These are phyloP conservation scores for Sporopachydermia lactativora DNA, from an alignment of 805 yeast species.

Conservation along the genomic window DNA sequence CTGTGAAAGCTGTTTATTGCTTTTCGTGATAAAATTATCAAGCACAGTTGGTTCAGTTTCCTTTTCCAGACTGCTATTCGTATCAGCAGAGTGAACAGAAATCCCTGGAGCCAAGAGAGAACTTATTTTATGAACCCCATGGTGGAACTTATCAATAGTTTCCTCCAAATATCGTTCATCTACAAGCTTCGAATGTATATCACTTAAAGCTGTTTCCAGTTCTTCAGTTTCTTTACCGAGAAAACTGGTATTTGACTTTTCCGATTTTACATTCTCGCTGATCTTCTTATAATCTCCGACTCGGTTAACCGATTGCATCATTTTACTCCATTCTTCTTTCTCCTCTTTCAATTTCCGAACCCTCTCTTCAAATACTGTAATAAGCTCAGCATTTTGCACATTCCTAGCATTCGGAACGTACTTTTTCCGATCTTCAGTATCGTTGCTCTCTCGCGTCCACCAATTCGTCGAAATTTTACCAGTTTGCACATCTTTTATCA, in stretches of 20 bases:
- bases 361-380: not conserved
- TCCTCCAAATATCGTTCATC: not conserved
- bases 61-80: not conserved
- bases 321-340: not conserved
- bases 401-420: not conserved
- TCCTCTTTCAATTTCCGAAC: not conserved
- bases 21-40: not conserved
- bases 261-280: not conserved
- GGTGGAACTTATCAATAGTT: not conserved
- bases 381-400: not conserved
- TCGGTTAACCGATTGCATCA: not conserved
- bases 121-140: not conserved
- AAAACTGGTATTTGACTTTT: not conserved
- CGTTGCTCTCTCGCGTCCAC: slow-evolving; percentile 40
- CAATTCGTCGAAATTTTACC: slow-evolving; percentile 55
- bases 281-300: not conserved
- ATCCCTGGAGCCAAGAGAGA: not conserved
- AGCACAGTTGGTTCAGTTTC: not conserved
- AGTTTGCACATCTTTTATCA: slow-evolving; percentile 40
- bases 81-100: too few relatives aligned
- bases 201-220: not conserved
- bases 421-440: slow-evolving; percentile 12
- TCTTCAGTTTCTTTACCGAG: not conserved
- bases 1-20: not conserved
- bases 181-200: not conserved